Base-by-base conservation (phyloP, 352 stramenopile species). In the Globisporangium echinulatum region DNA sequence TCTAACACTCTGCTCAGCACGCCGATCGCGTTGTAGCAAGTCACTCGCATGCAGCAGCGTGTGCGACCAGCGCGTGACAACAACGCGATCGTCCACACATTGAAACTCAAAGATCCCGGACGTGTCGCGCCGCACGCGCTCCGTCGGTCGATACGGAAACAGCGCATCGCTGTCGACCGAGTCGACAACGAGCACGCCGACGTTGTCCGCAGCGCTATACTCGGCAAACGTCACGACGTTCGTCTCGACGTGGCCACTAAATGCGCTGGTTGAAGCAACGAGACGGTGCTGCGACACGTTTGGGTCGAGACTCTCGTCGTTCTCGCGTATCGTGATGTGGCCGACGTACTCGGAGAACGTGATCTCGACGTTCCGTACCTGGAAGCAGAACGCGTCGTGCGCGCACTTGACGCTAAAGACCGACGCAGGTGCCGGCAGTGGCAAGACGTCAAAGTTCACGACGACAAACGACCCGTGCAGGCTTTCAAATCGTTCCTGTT, bases 291-390 rank as follows among this genome's bases (percentile, higher is more conserved):
- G 49, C 40, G 49, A 52, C 14, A 13, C 44, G 14, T 39, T 14
- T 13, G 40, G 8, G 17, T 52, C 43, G 13, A 33, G 19, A 36
- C 49, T 63, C 5, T 63, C 57, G 39, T 63, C 57, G 49, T 61
- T 61, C 47, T 61, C 56, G 17, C 47, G 49, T n/a, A 61, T 19
- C 4, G 56, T 61, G 17, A 61, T 54, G 56, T 54, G 56, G 17
- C 56, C 49, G 37, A 54, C 38, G 46, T 47, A 55, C 58, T 87
- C 77, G 8, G 77, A 80, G 55, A 85, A 76, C 52, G 71, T 83
- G 65, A 87, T 83, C 64, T 87, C 77, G 7, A 79, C 55, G 50
- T 85, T 85, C 40, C 67, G 71, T 14, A 68, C 67, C 37, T 69
- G 71, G 14, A 71, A 70, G 38, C 62, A 63, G 5, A 80, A 58